Evolutionary conservation across 495 filamentous ascomycete genomes (phyloP), one percentile per base, ranked within the genome.

Genomic region (Annulohypoxylon maeteangense): DNA sequence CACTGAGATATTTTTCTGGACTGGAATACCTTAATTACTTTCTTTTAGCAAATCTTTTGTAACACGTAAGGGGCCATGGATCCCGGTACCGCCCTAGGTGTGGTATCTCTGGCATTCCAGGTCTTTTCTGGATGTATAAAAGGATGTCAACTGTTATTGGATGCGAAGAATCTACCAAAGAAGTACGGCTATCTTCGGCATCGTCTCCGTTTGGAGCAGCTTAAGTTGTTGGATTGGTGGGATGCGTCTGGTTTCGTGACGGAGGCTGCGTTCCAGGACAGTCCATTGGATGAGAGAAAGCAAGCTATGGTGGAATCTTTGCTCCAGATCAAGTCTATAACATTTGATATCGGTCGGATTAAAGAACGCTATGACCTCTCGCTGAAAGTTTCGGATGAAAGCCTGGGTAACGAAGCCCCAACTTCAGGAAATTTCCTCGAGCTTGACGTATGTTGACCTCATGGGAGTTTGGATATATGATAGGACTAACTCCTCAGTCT

Each of bases 61-160:
- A 14, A 20, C 20, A 51, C 8, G 18, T 25, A 25, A 27, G 25
- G 22, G n/a, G 47, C 6, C 47, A 51, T 51, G 47, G 47, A 51
- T 51, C 47, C 47, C 47, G 47, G 47, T 4, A 51, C 47, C 20
- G 47, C 47, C 12, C n/a, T 51, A 4, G 11, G 47, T 14, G 47
- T 51, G 20, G 20, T 27, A 51, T 51, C 47, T 51, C 14, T 51
- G 27, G 18, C 47, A 51, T 51, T 51, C 47, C 47, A 51, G 27
- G 22, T 51, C 20, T 51, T 51, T n/a, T 18, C 47, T 29, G 47
- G 47, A 1, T 51, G 47, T 11, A 27, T 51, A 6, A 51, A 51
- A 27, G 47, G 47, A 14, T 51, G 47, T 8, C 47, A 51, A 12
- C 47, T 51, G 7, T n/a, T 51, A n/a, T 51, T 51, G 18, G 47